phyloP scores from a whole-genome alignment of 2,329 filamentous ascomycete species.

The Botryotinia globosa region DNA sequence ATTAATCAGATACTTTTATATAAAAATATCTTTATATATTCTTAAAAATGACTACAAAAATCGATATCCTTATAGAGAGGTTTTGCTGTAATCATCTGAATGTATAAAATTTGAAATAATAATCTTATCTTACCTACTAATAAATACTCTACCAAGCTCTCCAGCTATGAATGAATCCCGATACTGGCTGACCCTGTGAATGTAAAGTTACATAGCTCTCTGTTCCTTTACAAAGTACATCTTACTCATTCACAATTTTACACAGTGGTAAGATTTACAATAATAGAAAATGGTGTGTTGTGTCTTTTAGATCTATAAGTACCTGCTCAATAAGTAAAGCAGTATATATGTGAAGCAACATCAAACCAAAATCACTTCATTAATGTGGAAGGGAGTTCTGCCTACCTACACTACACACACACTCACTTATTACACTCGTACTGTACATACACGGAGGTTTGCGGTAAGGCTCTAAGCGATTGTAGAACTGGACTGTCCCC shows the following conservation, averaged over 20 bases:
- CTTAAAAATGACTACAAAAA: too few species aligned
- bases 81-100: not conserved
- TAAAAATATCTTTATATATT: too few species aligned
- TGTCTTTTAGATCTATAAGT: not conserved
- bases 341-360: not conserved
- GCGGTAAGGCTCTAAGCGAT: constrained; percentile 7
- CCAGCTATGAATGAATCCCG: not conserved
- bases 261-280: not conserved
- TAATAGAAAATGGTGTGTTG: not conserved
- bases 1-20: too few species aligned
- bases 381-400: too few species aligned
- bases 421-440: not conserved
- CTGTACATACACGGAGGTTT: not conserved
- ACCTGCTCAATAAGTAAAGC: not conserved
- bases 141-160: too few species aligned
- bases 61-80: too few species aligned
- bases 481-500: not conserved
- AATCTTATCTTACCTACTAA: not conserved
- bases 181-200: not conserved
- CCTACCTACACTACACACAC: not conserved
- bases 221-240: not conserved
- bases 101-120: not conserved
- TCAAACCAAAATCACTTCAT: not conserved
- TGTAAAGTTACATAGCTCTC: not conserved
- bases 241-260: not conserved